A percentile compares a stretch with the other conserved stretches of the same genome.
phyloP scores from a whole-genome alignment of 371 early-diverging fungal genomes.

The Mortierella sp. region DNA sequence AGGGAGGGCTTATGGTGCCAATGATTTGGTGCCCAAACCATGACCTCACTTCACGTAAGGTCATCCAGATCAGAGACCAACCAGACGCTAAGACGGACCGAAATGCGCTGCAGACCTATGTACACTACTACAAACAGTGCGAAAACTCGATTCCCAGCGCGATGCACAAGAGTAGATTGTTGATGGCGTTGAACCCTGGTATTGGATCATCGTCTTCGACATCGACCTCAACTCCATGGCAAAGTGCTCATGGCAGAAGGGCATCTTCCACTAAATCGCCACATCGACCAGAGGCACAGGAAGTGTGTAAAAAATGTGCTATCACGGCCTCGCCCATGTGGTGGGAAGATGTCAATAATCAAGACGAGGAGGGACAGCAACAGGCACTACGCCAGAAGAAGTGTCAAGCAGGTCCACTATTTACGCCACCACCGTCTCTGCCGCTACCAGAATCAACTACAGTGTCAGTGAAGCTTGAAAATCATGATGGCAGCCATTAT shows the following conservation, averaged over 20 bases:
- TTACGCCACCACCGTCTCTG: slow-evolving; percentile 9
- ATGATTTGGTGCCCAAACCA: slow-evolving; percentile 67
- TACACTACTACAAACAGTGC: slow-evolving; percentile 55
- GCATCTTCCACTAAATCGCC: slow-evolving; percentile 25
- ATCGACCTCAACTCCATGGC: slow-evolving; percentile 4
- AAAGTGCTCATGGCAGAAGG: slow-evolving; percentile 16
- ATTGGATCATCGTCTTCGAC: slow-evolving; percentile 21
- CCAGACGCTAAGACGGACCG: slow-evolving; percentile 44
- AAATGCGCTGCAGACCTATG: slow-evolving; percentile 53
- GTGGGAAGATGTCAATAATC: slow-evolving; percentile 47
- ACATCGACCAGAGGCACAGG: slow-evolving; percentile 8
- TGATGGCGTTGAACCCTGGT: slow-evolving; percentile 48
- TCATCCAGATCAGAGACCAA: slow-evolving; percentile 51
- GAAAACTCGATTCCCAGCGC: slow-evolving; percentile 46
- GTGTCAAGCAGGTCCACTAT: not conserved
- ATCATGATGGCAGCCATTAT: not conserved
- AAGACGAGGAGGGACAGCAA: not conserved
- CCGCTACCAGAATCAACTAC: not conserved
- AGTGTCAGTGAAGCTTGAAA: slow-evolving; percentile 12
- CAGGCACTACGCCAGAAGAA: not conserved
- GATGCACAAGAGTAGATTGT: slow-evolving; percentile 51
- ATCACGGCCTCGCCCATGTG: slow-evolving; percentile 59
- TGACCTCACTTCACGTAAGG: slow-evolving; percentile 43
- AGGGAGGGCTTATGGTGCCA: slow-evolving; percentile 66
- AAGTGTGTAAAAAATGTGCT: slow-evolving; percentile 53